Evolutionary conservation across 2,329 filamentous ascomycete species (phyloP), one percentile per base, ranked within the genome.

Genomic region (Exophiala sp.): DNA sequence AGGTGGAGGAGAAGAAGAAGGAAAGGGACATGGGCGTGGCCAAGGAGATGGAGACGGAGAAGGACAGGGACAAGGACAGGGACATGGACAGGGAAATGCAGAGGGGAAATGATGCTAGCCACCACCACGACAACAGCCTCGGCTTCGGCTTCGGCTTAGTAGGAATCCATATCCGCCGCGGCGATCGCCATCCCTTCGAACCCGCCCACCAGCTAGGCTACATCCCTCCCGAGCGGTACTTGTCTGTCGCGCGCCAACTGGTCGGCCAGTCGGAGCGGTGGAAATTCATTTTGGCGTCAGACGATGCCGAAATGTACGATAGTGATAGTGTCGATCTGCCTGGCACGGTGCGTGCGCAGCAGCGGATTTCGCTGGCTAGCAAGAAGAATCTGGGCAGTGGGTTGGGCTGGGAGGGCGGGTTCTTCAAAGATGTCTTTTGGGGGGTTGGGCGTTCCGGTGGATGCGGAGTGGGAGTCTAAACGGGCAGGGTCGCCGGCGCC

Each of bases 321-420:
- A 71, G 77, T 1, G 73, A 80, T 9, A 71, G 77, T 1, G 23
- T 44, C 18, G 54, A 55, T 11, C 48, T 54, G 19, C 47, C 42
- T 3, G 47, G 46, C 14, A 73, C 78, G 13, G 61, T 77, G 4
- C 78, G 80, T 3, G 87, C 87, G 0, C 88, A 95, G 65, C 81
- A 85, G 60, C 80, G 81, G 51, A 91, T 94, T 64, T 79, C 82
- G 18, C 77, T 94, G 5, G 86, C 86, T 82, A 11, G 86, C 85
- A 58, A 95, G 79, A 44, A 88, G 77, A 43, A 75, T 77, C 51
- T 67, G n/a, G 60, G 60, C 13, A 54, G 55, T 10, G 34, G 34
- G 1, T 82, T 87, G 34, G 88, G 88, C 23, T 94, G 88, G 88
- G 88, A 94, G 65, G 88, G 88, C 14, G 88, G 88, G 1, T 95